phyloP scores from a whole-genome alignment of 805 yeast genomes.

The Myxozyma neglecta region DNA sequence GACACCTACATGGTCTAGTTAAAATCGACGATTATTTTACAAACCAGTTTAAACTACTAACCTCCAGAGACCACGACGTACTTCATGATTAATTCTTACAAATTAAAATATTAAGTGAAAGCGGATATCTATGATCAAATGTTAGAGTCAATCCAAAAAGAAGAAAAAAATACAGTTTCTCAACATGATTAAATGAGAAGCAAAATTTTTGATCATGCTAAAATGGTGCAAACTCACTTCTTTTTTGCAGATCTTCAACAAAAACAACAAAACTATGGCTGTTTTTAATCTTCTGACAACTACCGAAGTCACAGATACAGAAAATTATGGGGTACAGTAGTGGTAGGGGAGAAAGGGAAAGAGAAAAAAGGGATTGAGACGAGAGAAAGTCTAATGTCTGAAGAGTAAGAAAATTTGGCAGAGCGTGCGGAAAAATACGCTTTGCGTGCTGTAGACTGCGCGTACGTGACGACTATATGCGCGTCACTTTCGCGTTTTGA shows the following conservation, averaged over 20 bases:
- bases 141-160: no score
- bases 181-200: no score
- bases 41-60: constrained; percentile 18
- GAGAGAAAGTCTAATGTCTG: not conserved
- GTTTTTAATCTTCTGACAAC: not conserved
- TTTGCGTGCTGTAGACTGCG: not conserved
- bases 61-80: constrained; percentile 99
- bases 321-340: not conserved
- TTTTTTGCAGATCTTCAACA: not conserved
- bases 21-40: not conserved
- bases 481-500: not conserved
- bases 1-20: constrained; percentile 54
- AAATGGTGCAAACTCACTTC: no score
- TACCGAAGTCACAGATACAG: not conserved
- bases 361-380: not conserved
- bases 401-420: constrained; percentile 1
- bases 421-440: not conserved
- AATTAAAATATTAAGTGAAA: no score
- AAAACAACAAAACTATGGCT: not conserved
- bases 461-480: not conserved
- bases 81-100: constrained; percentile 59
- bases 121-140: no score
- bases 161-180: no score
- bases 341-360: not conserved
- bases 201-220: no score